Evolutionary conservation across 2,329 filamentous ascomycete genomes (phyloP), one percentile per base, ranked within the genome.

Genomic region (Camptophora hylomeconis): DNA sequence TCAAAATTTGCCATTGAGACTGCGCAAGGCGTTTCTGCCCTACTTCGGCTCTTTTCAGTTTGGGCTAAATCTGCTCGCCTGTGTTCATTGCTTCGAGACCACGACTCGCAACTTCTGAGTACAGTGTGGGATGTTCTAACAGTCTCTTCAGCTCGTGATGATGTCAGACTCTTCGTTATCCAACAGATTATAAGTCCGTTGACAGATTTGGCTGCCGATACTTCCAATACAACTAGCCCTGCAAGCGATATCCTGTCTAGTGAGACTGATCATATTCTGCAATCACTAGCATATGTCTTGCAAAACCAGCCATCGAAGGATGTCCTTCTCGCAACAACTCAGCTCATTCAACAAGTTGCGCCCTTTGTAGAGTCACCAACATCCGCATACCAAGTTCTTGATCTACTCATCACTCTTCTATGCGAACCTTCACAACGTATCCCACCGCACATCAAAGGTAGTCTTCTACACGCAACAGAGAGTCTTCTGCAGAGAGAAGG

Each of bases 21-120:
- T 23, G 80, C 83, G 0, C 86, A 98, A 49, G 82, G 83, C 9
- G 65, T 94, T 5, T 95, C 89, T 3, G 80, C 77, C 10, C 69
- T 84, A 21, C 67, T 94, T 37, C 75, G 77, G 38, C 62, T 98
- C 4, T 73, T 98, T 38, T 74, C 72, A 3, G 80, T 79, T 2
- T 93, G 87, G 80, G 76, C 82, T 3, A 68, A 69, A 33, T 66
- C 77, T 13, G 63, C 72, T 0, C 67, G 64, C 36, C 76, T 74
- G 1, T 74, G 76, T 1, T 48, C 75, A 5, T 81, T 89, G 44
- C 63, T 98, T 5, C 69, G 77, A 8, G 53, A 67, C 5, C 68
- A 75, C 33, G 68, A 75, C 28, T 43, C 51, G 5, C 40, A 50
- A 10, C 61, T 87, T n/a, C 50, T 95, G 17, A 62, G 63, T 10